Evolutionary conservation across 2,329 filamentous ascomycete species (phyloP), one percentile per base, ranked within the genome.

Genomic region (Pseudopithomyces maydicus): DNA sequence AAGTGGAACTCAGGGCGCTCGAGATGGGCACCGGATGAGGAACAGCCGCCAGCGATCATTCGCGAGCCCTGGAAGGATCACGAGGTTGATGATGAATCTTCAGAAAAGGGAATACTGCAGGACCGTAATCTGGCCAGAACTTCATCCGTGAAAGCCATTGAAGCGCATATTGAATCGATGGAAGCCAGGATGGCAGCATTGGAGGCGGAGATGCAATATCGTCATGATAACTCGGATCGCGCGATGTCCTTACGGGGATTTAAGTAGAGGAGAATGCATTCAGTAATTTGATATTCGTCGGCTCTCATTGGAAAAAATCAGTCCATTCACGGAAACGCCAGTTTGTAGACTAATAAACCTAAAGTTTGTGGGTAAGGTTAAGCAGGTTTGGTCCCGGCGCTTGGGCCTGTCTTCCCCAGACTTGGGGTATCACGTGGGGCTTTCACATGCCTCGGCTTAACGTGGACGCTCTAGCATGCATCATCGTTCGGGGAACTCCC

Each of bases 371-470:
- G 8, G 26, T 8, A 8, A 29, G 5, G 26, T 29, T 29, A 29
- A 8, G 26, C 26, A 12, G 42, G 22, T 22, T 29, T n/a, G n/a
- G n/a, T n/a, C n/a, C n/a, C n/a, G 14, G 2, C 7, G 14, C 2
- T 17, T 20, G 10, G 12, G 11, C 39, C 17, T 11, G 2, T 2
- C 11, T 22, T 20, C 44, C 44, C 44, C 44, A 35, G 44, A 47
- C 14, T 35, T 26, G 44, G 15, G 23, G 6, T 26, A 49, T 49
- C 46, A 49, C 46, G 46, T 49, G 46, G 46, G 44, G 47, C 38
- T 44, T 55, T 55, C 56, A 58, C 52, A 54, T 58, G 56, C 56
- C 56, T 54, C 51, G 56, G 56, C 56, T 55, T 33, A 38, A 17
- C n/a, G n/a, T n/a, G n/a, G n/a, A n/a, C 36, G 36, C 22, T 39